Evolutionary conservation across 2,329 filamentous ascomycete genomes (phyloP).

Genomic region (Didymellaceae sp.): DNA sequence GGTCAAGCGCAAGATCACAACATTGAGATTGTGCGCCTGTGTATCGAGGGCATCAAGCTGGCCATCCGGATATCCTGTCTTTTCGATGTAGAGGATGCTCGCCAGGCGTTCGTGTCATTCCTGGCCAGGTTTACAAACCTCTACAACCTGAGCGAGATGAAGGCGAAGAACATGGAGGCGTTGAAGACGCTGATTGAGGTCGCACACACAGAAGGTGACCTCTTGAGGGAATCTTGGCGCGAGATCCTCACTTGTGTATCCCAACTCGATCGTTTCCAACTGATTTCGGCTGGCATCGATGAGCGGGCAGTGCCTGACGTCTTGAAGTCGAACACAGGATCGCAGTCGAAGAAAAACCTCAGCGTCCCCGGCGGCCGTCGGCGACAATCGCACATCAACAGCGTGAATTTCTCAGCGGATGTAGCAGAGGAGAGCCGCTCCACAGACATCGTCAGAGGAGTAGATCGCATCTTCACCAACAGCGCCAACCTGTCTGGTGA

Average conservation of each 20-base stretch:
- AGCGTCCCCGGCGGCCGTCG: conserved; percentile 63
- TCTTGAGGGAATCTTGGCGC: conserved; percentile 89
- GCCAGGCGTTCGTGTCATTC: conserved; percentile 93
- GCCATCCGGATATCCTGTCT: conserved; percentile 91
- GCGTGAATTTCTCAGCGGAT: conserved; percentile 68
- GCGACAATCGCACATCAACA: conserved; percentile 55
- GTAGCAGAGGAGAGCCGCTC: conserved; percentile 92
- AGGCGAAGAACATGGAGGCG: conserved; percentile 94
- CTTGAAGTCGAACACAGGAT: conserved; percentile 71
- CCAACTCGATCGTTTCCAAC: conserved; percentile 91
- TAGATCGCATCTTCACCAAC: conserved; percentile 96
- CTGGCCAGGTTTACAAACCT: conserved; percentile 93
- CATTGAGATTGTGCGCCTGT: conserved; percentile 87
- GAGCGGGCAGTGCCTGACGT: conserved; percentile 93
- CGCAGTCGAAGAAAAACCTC: conserved; percentile 70
- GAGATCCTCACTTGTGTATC: conserved; percentile 95
- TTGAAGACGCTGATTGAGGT: conserved; percentile 90
- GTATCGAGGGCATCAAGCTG: conserved; percentile 93
- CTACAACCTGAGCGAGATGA: conserved; percentile 93
- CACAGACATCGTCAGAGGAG: conserved; percentile 88
- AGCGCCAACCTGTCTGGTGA: conserved; percentile 92
- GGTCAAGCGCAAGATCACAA: conserved; percentile 95
- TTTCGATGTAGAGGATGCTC: conserved; percentile 90
- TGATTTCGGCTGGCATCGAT: conserved; percentile 93
- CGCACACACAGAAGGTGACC: conserved; percentile 89